phyloP scores from a whole-genome alignment of 2,329 filamentous ascomycete genomes.

The Xylaria sp. region DNA sequence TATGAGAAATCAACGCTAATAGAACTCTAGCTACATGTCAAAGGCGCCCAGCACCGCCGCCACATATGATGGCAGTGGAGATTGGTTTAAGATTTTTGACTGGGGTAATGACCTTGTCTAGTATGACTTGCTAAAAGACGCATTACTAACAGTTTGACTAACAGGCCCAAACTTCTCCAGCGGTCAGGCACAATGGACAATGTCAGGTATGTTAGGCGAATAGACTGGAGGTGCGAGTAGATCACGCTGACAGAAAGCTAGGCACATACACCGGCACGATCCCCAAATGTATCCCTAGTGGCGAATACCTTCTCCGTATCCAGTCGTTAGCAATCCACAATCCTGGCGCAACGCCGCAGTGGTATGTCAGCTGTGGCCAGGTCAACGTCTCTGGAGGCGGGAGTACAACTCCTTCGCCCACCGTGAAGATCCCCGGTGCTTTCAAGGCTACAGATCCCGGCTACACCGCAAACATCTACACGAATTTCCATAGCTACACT shows the following conservation, averaged over 20 bases:
- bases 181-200: slow-evolving; percentile 43
- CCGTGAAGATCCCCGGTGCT: slow-evolving; percentile 48
- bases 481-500: slow-evolving; percentile 37
- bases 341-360: slow-evolving; percentile 52
- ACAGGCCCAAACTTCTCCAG: slow-evolving; percentile 42
- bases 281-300: slow-evolving; percentile 57
- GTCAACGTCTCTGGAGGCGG: slow-evolving; percentile 52
- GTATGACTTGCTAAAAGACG: background rate
- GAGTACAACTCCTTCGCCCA: slow-evolving; percentile 42
- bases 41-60: slow-evolving; percentile 44
- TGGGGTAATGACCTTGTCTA: slow-evolving; percentile 37
- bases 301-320: slow-evolving; percentile 64
- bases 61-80: slow-evolving; percentile 47
- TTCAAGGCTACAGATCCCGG: slow-evolving; percentile 52
- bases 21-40: slow-evolving; percentile 45
- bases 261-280: slow-evolving; percentile 50
- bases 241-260: slow-evolving; percentile 18
- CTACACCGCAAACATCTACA: slow-evolving; percentile 43
- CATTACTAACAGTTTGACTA: slow-evolving; percentile 3
- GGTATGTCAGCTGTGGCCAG: slow-evolving; percentile 55
- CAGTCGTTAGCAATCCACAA: slow-evolving; percentile 67
- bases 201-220: slow-evolving; percentile 36
- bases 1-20: background rate
- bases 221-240: background rate
- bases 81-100: slow-evolving; percentile 51